phyloP scores from a whole-genome alignment of 73 alveolate genomes.

The Effrenium voratum region DNA sequence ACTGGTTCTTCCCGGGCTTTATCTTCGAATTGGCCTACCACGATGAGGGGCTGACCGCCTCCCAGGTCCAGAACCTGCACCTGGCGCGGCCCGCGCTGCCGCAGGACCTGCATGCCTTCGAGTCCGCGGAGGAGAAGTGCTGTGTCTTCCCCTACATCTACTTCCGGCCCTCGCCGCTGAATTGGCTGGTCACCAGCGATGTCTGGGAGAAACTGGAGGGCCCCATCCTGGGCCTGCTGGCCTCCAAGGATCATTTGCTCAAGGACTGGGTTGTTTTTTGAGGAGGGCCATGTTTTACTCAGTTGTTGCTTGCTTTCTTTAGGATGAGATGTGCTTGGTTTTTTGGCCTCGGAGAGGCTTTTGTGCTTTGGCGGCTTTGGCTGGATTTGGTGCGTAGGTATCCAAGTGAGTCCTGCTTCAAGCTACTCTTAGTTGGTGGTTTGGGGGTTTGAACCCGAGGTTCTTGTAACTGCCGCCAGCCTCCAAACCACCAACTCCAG shows the following conservation, averaged over 20 bases:
- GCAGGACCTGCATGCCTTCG: background rate
- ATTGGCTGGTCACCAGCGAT: conserved; percentile 74
- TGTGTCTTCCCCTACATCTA: conserved; percentile 55
- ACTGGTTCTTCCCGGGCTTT: conserved; percentile 83
- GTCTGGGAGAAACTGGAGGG: conserved; percentile 77
- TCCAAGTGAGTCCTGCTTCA: too few species aligned
- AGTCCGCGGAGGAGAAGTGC: conserved; percentile 49
- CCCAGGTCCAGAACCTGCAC: conserved; percentile 56
- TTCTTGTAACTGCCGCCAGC: too few species aligned
- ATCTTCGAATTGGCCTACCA: conserved; percentile 72
- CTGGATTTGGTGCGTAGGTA: too few species aligned
- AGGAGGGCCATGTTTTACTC: too few species aligned
- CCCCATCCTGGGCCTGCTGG: conserved; percentile 40
- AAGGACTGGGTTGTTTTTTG: too few species aligned
- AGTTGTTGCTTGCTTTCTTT: too few species aligned
- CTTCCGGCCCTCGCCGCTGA: conserved; percentile 36
- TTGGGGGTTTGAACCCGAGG: too few species aligned
- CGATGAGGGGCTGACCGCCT: conserved; percentile 68
- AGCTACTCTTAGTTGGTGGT: too few species aligned
- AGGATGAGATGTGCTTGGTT: too few species aligned
- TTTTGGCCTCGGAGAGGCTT: too few species aligned
- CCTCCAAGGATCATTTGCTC: conserved; percentile 51
- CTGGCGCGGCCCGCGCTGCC: conserved; percentile 64
- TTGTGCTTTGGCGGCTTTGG: too few species aligned
- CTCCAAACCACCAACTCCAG: too few species aligned